A percentile compares a stretch with the other conserved stretches of the same genome.
Conservation (phyloP, 768 basidiomycete genomes). For the Udeniomyces megalosporus region DNA sequence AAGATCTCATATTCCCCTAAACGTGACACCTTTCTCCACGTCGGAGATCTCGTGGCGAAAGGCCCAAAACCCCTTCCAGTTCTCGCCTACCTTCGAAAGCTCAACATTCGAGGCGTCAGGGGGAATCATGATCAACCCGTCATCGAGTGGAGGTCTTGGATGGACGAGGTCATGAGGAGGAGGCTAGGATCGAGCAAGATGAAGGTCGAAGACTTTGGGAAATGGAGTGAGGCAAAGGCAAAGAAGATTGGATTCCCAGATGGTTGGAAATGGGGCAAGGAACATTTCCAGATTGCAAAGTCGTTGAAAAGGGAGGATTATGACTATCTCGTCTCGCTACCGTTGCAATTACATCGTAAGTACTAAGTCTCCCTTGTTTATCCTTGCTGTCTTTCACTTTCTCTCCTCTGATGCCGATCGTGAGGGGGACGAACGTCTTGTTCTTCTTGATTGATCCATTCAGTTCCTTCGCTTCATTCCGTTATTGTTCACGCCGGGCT, state of each 20-base stretch:
- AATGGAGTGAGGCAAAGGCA: constrained; percentile 9
- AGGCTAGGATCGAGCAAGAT: too few species aligned
- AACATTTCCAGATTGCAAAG: constrained; percentile 63
- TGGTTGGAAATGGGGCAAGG: constrained; percentile 57
- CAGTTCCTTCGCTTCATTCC: constrained; percentile 50
- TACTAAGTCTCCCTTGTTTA: background rate
- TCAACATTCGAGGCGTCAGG: constrained; percentile 56
- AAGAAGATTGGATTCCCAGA: constrained; percentile 34
- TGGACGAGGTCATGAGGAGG: constrained; percentile 30
- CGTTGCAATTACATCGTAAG: constrained; percentile 46
- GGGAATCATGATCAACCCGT: constrained; percentile 85
- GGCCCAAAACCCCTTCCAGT: constrained; percentile 47
- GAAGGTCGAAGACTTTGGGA: constrained; percentile 29
- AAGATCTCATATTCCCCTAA: constrained; percentile 44
- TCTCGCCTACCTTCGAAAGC: constrained; percentile 45
- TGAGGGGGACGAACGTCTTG: too few species aligned
- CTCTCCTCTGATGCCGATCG: too few species aligned
- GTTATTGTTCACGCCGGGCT: constrained; percentile 74
- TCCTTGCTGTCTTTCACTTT: background rate
- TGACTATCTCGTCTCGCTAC: constrained; percentile 56
- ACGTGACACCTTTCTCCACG: constrained; percentile 57
- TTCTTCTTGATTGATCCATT: background rate
- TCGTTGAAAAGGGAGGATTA: constrained; percentile 42
- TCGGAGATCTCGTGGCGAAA: constrained; percentile 69
- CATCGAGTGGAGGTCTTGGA: constrained; percentile 78